phyloP scores from a whole-genome alignment of 441 rosid species.

The Adansonia gregorii region DNA sequence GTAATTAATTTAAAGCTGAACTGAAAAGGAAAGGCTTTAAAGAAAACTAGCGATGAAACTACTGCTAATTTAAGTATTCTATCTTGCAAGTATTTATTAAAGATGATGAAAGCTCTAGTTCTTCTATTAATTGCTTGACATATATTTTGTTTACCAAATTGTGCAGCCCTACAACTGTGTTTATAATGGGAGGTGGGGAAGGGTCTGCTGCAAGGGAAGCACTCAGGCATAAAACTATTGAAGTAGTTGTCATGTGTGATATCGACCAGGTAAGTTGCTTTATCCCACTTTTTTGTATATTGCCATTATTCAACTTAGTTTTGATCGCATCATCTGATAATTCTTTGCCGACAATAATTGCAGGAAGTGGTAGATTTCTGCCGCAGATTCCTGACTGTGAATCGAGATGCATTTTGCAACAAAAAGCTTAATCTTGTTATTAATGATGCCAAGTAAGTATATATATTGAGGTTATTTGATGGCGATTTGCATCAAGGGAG shows the following conservation, averaged over 20 bases:
- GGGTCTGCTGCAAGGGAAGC: slow-evolving; percentile 96
- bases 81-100: background rate
- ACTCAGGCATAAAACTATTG: slow-evolving; percentile 66
- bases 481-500: background rate
- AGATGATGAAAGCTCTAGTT: background rate
- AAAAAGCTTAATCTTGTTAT: slow-evolving; percentile 77
- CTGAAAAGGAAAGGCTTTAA: too few relatives aligned
- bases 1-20: background rate
- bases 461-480: background rate
- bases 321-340: background rate
- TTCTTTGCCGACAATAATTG: background rate
- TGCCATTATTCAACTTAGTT: background rate
- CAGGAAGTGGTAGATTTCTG: slow-evolving; percentile 95
- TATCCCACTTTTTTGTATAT: background rate
- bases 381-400: slow-evolving; percentile 60
- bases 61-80: background rate
- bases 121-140: background rate
- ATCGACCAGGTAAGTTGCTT: slow-evolving; percentile 66
- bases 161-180: slow-evolving; percentile 67
- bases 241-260: slow-evolving; percentile 91
- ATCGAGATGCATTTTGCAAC: slow-evolving; percentile 70
- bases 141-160: background rate
- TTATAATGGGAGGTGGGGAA: slow-evolving; percentile 98
- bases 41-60: too few relatives aligned
- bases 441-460: slow-evolving; percentile 76